Conservation (phyloP, 805 yeast species). For the Grigorovia transvaalensis region DNA sequence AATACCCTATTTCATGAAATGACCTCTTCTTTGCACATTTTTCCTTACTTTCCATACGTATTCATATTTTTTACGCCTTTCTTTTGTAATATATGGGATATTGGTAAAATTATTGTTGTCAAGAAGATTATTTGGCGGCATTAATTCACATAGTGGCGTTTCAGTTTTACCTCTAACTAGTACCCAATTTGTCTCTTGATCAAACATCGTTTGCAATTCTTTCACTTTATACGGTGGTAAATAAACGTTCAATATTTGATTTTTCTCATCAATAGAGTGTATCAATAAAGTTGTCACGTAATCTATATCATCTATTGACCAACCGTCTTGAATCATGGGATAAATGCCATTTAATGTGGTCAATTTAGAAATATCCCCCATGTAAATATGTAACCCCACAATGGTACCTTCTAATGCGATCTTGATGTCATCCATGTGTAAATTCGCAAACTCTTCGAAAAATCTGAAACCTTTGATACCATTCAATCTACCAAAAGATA, state of each 20-base stretch:
- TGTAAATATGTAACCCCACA: conserved; percentile 23
- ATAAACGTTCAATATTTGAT: conserved; percentile 42
- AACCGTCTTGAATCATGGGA: conserved; percentile 14
- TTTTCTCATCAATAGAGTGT: conserved; percentile 47
- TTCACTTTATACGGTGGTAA: conserved; percentile 32
- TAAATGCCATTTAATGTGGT: conserved; percentile 12
- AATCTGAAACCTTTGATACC: conserved; percentile 33
- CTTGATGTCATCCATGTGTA: conserved; percentile 28
- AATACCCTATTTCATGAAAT: conserved; percentile 15
- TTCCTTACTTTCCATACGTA: conserved; percentile 50
- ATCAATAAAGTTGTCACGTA: conserved; percentile 38
- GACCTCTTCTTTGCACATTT: conserved; percentile 41
- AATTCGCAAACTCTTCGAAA: conserved; percentile 24
- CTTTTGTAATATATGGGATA: conserved; percentile 36
- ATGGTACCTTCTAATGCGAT: conserved; percentile 30
- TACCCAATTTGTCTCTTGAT: conserved; percentile 24
- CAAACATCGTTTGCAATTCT: conserved; percentile 9
- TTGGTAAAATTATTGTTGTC: not conserved
- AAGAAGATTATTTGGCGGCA: conserved; percentile 19
- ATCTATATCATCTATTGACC: not conserved
- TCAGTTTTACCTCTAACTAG: conserved; percentile 56
- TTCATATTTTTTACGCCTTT: conserved; percentile 35
- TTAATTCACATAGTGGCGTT: conserved; percentile 49
- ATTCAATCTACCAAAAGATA: conserved; percentile 28
- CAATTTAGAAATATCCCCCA: conserved; percentile 2